Base-by-base conservation (phyloP, 2,329 filamentous ascomycete species). In the Pseudogymnoascus verrucosus region DNA sequence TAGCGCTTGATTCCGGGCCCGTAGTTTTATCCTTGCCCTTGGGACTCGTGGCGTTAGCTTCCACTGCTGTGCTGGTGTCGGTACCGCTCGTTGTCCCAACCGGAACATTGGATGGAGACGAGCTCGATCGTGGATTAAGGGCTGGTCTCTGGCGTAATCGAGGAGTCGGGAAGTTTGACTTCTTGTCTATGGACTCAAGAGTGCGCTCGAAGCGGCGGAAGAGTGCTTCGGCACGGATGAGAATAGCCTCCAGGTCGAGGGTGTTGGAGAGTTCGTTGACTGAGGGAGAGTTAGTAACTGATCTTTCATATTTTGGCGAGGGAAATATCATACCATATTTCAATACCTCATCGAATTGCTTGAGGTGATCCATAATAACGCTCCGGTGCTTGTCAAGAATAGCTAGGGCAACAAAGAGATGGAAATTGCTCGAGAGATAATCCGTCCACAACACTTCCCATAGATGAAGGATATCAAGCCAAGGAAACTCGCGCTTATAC, bases 401-500 rank as follows among this genome's bases (percentile, higher is more conserved):
- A 0, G 95, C 93, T 44, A 99, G 78, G 0, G 96, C 95, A 66
- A 99, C 82, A 73, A 99, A 99, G 12, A 99, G 80, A 73, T 98
- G 95, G 77, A 98, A 99, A 73, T 90, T 92, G 69, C 90, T 90
- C 71, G 85, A 93, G 65, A 91, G 77, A 70, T 89, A 95, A 74
- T 99, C 95, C 1, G 95, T 98, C 95, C 96, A 99, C 2, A 98
- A 78, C 0, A 84, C 82, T 76, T 99, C 95, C 95, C 95, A 99
- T 3, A 99, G 79, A 16, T 90, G 84, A 36, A 98, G 78, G 10
- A 96, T 86, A 71, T 98, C 92, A 59, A 83, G 75, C 91, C 93
- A 99, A 68, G 86, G 84, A 71, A 99, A 99, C 76, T 99, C 95
- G 59, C 95, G 89, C 80, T 99, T 99, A 76, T 95, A 99, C 95